Conservation (phyloP, 169 alveolate genomes). For the Hammondia hammondi region DNA sequence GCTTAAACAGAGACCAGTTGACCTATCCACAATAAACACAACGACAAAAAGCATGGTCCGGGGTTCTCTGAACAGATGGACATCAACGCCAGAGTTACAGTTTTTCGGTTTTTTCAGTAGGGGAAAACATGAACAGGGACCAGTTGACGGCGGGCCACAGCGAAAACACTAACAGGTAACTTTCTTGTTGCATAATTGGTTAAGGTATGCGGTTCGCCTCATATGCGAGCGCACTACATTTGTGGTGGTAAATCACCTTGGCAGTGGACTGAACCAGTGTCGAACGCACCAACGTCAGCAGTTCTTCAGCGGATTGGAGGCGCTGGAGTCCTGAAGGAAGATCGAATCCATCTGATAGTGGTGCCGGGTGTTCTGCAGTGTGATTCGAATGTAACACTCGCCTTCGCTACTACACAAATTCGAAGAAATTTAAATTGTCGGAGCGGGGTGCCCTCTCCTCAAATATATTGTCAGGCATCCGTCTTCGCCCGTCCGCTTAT, state of each 20-base stretch:
- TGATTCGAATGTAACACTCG: background rate
- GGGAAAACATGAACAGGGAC: background rate
- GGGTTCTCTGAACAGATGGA: too few species aligned
- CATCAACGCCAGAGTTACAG: background rate
- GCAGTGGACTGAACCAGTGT: too few species aligned
- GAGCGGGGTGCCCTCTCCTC: too few species aligned
- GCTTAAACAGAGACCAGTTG: constrained; percentile 72
- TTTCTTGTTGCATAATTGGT: background rate
- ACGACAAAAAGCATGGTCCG: too few species aligned
- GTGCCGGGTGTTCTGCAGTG: background rate
- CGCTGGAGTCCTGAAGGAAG: constrained; percentile 42
- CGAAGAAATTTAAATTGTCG: background rate
- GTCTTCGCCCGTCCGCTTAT: too few species aligned
- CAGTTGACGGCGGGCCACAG: too few species aligned
- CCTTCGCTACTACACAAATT: background rate
- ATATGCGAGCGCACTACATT: background rate
- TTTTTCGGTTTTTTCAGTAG: background rate
- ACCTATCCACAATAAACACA: constrained; percentile 47
- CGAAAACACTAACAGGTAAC: too few species aligned
- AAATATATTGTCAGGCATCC: too few species aligned
- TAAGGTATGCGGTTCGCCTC: background rate
- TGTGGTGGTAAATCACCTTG: background rate
- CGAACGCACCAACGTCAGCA: constrained; percentile 48
- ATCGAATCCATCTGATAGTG: background rate
- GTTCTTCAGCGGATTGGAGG: constrained; percentile 63